Conservation (phyloP, 2,329 filamentous ascomycete genomes). For the Penicillium sp. region DNA sequence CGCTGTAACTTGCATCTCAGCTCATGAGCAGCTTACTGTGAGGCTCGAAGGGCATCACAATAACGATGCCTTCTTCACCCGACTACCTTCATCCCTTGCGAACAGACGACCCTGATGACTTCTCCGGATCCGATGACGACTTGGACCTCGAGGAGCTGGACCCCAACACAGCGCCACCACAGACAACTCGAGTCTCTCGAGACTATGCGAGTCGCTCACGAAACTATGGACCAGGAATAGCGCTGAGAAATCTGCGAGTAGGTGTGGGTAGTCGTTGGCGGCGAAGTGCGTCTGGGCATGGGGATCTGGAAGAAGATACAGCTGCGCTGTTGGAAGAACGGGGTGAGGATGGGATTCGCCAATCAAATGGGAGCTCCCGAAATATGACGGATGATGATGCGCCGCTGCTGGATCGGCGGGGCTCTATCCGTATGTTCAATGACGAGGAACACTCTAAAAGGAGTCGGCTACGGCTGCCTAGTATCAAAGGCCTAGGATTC, state of each 20-base stretch:
- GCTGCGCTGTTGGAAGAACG: constrained; percentile 67
- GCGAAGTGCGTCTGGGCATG: constrained; percentile 38
- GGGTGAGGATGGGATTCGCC: constrained; percentile 55
- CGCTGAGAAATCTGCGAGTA: constrained; percentile 52
- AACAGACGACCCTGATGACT: constrained; percentile 32
- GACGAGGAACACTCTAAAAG: constrained; percentile 46
- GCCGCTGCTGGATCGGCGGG: constrained; percentile 62
- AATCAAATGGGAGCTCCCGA: constrained; percentile 61
- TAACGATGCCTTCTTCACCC: constrained; percentile 38
- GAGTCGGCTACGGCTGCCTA: constrained; percentile 64
- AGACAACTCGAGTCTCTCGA: constrained; percentile 25
- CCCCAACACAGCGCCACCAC: constrained; percentile 31
- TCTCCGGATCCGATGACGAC: constrained; percentile 46
- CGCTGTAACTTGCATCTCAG: constrained; percentile 16
- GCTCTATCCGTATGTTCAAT: constrained; percentile 33
- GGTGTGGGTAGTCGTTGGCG: constrained; percentile 48
- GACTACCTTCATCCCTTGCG: constrained; percentile 38
- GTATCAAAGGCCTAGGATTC: constrained; percentile 57
- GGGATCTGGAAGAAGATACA: constrained; percentile 60
- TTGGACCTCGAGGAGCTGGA: constrained; percentile 50
- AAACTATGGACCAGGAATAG: constrained; percentile 42
- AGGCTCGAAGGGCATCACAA: neutral
- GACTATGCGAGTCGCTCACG: constrained; percentile 29
- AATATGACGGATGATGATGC: constrained; percentile 66
- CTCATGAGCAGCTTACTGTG: constrained; percentile 9